phyloP scores from a whole-genome alignment of 2,329 filamentous ascomycete species.

The Colletotrichum salicis region DNA sequence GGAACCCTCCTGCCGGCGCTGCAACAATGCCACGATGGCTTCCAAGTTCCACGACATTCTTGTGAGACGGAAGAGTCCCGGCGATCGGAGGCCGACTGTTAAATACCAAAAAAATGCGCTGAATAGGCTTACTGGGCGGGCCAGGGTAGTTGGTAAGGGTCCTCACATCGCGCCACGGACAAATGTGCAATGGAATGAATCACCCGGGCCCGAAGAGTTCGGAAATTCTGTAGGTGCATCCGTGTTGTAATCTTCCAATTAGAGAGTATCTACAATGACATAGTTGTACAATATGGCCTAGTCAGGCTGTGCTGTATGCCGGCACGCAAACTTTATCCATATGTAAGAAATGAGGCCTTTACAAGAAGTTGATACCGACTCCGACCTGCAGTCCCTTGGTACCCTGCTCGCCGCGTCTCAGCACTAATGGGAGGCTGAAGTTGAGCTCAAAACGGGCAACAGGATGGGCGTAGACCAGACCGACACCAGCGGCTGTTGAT shows the following conservation, averaged over 20 bases:
- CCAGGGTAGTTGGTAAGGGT: too few species aligned
- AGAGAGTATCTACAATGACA: neutral
- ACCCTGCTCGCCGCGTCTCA: slow-evolving; percentile 84
- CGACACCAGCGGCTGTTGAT: slow-evolving; percentile 86
- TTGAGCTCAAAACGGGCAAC: slow-evolving; percentile 95
- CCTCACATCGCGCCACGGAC: too few species aligned
- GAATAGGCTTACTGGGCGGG: neutral
- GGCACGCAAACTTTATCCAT: neutral
- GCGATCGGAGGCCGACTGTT: neutral
- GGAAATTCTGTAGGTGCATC: neutral
- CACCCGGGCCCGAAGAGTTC: neutral
- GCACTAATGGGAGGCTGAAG: slow-evolving; percentile 86
- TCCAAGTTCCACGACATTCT: neutral
- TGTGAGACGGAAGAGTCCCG: neutral
- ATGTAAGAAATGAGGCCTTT: slow-evolving; percentile 42
- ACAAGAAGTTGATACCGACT: slow-evolving; percentile 97
- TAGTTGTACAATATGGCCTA: slow-evolving; percentile 11
- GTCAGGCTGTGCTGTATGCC: neutral
- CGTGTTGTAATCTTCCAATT: neutral
- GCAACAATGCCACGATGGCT: neutral
- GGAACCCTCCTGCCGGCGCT: too few species aligned
- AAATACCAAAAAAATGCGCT: neutral
- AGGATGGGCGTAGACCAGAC: slow-evolving; percentile 93
- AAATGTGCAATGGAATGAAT: neutral
- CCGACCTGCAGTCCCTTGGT: slow-evolving; percentile 94